These are phyloP conservation scores for Pistacia integerrima DNA, from an alignment of 345 rosid genomes.

Conservation along the genomic window DNA sequence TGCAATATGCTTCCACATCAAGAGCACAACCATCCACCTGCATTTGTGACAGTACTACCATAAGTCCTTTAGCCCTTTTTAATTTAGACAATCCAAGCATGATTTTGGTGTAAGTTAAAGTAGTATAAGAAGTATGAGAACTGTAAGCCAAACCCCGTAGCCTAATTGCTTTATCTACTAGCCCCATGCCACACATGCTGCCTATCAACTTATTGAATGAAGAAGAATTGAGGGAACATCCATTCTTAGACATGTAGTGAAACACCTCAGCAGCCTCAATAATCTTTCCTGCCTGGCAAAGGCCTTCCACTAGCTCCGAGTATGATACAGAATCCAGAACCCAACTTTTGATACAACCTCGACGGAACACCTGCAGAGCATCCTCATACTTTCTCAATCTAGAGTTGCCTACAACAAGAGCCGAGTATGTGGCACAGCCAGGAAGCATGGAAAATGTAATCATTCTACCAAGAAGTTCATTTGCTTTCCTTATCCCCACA, in stretches of 20 bases:
- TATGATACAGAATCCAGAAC: constrained; percentile 45
- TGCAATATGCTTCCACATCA: constrained; percentile 43
- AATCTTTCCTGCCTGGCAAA: constrained; percentile 37
- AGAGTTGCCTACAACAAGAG: constrained; percentile 51
- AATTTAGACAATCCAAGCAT: constrained; percentile 39
- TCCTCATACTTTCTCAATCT: constrained; percentile 31
- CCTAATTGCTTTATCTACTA: constrained; percentile 43
- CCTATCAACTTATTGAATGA: constrained; percentile 38
- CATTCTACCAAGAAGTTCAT: constrained; percentile 54
- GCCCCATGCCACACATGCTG: constrained; percentile 33
- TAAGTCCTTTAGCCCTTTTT: constrained; percentile 21
- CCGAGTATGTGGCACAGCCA: constrained; percentile 41
- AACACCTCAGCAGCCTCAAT: constrained; percentile 43
- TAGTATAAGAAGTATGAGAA: constrained; percentile 34
- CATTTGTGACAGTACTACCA: constrained; percentile 39
- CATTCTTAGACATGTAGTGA: constrained; percentile 41
- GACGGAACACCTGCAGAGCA: constrained; percentile 38
- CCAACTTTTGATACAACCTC: constrained; percentile 28
- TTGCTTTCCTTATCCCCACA: constrained; percentile 31
- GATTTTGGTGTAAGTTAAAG: constrained; percentile 32
- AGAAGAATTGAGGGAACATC: constrained; percentile 35
- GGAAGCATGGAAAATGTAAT: constrained; percentile 37
- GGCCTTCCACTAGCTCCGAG: constrained; percentile 47
- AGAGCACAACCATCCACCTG: constrained; percentile 41
- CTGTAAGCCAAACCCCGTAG: constrained; percentile 34